Evolutionary conservation across 257 asterid species (phyloP), one percentile per base, ranked within the genome.

Genomic region (Salvia rosmarinus): DNA sequence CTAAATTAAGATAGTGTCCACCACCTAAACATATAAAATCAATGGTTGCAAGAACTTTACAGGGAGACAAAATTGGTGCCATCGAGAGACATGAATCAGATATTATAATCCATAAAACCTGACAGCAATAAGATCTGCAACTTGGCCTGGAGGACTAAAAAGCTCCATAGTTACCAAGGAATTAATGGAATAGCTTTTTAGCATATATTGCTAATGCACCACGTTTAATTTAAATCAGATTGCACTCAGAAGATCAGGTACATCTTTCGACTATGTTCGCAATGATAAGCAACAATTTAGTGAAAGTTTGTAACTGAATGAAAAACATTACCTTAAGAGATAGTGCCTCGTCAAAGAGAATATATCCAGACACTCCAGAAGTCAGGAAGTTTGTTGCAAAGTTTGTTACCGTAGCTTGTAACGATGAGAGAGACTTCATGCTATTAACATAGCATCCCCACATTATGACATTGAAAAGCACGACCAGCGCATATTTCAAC

Each of bases 361-460:
- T 82, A 73, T 83, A 86, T 44, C 98, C 98, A 75, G 97, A 90
- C 83, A 88, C 39, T 51, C 97, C 98, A 43, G 98, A 94, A 59
- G 81, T 78, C 16, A 90, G 83, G 75, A 90, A 94, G 82, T 94
- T 94, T 34, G 96, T 89, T 0, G 97, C 96, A 19, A 91, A 94
- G 82, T 91, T 94, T 19, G 96, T 89, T 13, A 87, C 97, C 0
- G 98, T 91, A 64, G 98, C 97, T 91, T 91, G 96, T 73, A 91
- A 77, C 17, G 96, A 91, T 2, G 96, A 91, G 39, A 94, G 92
- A 46, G 93, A 88, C 85, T 87, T 91, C 79, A 88, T 80, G 87
- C 97, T 94, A 84, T 85, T 89, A 49, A 94, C 85, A 72, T 88
- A 94, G 83, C 96, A 91, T 76, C 96, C 99, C 99, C 99, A 94